A percentile compares a stretch with the other conserved stretches of the same genome.
These are phyloP conservation scores for Ceriops tagal DNA, from an alignment of 345 rosid species.

Conservation along the genomic window DNA sequence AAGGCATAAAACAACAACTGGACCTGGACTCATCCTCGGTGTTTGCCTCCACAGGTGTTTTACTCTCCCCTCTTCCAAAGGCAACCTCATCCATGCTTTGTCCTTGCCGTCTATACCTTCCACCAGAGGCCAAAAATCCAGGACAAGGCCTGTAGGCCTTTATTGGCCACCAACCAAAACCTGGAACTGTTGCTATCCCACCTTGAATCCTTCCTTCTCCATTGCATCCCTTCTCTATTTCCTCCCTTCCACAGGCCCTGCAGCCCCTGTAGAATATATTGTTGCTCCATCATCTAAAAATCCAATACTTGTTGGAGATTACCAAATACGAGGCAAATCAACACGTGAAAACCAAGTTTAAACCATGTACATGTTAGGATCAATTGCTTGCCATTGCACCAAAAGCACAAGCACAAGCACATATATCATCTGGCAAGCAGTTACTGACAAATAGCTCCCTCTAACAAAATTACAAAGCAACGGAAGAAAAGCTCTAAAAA, in stretches of 20 bases:
- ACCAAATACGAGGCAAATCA: too few species aligned
- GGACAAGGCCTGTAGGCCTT: constrained; percentile 97
- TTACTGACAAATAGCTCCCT: too few species aligned
- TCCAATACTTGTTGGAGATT: background rate
- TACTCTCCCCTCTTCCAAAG: constrained; percentile 43
- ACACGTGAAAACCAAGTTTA: too few species aligned
- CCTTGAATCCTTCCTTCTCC: constrained; percentile 98
- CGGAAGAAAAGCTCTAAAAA: too few species aligned
- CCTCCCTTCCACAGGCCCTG: constrained; percentile 72
- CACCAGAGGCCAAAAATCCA: constrained; percentile 77
- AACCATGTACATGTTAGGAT: too few species aligned
- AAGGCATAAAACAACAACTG: background rate
- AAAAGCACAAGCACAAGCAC: too few species aligned
- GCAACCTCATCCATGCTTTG: constrained; percentile 97
- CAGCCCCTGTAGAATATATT: constrained; percentile 53
- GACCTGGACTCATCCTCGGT: constrained; percentile 38
- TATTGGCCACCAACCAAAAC: constrained; percentile 99
- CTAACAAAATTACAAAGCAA: too few species aligned
- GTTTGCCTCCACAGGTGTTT: constrained; percentile 13
- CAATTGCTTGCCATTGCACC: too few species aligned
- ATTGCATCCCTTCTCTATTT: constrained; percentile 79
- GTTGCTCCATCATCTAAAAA: background rate
- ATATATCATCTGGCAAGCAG: too few species aligned
- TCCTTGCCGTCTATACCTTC: constrained; percentile 66
- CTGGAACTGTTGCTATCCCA: constrained; percentile 88